Conservation (phyloP, 192 early-diverging fungal species). For the Backusella macrospora region DNA sequence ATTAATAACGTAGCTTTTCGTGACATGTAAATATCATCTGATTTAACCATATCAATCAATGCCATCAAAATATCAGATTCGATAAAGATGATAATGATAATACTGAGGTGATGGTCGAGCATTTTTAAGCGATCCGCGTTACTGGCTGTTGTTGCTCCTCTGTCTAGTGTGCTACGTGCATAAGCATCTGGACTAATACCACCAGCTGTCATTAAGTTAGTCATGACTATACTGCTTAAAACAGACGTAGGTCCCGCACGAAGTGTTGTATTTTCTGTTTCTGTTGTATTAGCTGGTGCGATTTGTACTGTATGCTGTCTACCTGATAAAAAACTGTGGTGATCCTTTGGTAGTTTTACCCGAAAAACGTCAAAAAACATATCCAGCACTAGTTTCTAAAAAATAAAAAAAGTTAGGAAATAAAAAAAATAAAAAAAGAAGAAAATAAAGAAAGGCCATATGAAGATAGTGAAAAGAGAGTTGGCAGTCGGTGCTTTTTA, state of each 20-base stretch:
- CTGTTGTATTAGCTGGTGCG: constrained; percentile 15
- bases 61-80: constrained; percentile 66
- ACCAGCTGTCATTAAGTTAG: constrained; percentile 16
- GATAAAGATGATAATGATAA: constrained; percentile 77
- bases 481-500: background rate
- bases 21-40: constrained; percentile 60
- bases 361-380: constrained; percentile 83
- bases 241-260: background rate
- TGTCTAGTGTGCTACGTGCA: constrained; percentile 1
- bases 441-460: constrained; percentile 13
- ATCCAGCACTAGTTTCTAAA: constrained; percentile 76
- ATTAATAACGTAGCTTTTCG: constrained; percentile 71
- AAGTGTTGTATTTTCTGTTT: background rate
- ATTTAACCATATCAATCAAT: constrained; percentile 70
- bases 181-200: constrained; percentile 20
- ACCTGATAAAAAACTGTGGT: constrained; percentile 47
- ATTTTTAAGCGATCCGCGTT: constrained; percentile 58
- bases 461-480: constrained; percentile 27
- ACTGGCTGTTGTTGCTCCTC: constrained; percentile 23
- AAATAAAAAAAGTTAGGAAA: background rate
- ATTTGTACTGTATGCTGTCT: constrained; percentile 43
- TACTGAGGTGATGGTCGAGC: constrained; percentile 68
- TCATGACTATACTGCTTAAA: constrained; percentile 8
- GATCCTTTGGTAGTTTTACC: constrained; percentile 66
- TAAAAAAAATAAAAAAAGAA: background rate